These are phyloP conservation scores for Colletotrichum liriopes DNA, from an alignment of 2,329 filamentous ascomycete species.

Conservation along the genomic window DNA sequence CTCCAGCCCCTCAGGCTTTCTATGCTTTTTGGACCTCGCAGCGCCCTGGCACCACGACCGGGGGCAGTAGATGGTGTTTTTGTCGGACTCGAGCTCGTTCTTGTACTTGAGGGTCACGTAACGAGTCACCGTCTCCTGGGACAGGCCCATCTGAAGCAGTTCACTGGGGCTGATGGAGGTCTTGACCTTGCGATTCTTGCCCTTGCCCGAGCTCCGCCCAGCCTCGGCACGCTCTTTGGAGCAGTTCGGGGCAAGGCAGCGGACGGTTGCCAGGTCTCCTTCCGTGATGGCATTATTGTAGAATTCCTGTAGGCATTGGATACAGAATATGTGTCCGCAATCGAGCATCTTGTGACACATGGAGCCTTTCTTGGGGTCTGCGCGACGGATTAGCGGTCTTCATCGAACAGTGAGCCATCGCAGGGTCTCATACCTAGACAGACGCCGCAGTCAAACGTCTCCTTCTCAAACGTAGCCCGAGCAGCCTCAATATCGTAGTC, in stretches of 20 bases:
- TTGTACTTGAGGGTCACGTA: conserved; percentile 95
- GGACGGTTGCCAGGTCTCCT: conserved; percentile 84
- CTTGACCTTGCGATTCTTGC: conserved; percentile 71
- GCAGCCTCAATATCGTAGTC: conserved; percentile 85
- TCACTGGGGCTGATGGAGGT: conserved; percentile 85
- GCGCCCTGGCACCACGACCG: conserved; percentile 93
- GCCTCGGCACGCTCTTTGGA: conserved; percentile 71
- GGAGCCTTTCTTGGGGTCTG: conserved; percentile 89
- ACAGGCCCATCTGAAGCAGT: conserved; percentile 82
- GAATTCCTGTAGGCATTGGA: conserved; percentile 88
- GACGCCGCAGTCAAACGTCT: conserved; percentile 89
- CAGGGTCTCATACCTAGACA: conserved; percentile 73
- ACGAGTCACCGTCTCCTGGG: conserved; percentile 81
- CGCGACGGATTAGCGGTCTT: conserved; percentile 43
- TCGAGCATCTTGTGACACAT: conserved; percentile 86
- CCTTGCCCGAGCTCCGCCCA: conserved; percentile 46
- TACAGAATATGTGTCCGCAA: conserved; percentile 94
- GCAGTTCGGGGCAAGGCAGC: conserved; percentile 86
- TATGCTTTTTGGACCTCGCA: conserved; percentile 81
- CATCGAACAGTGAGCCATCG: neutral
- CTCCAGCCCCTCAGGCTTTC: conserved; percentile 78
- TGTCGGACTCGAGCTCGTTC: conserved; percentile 91
- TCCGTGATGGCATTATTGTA: conserved; percentile 91
- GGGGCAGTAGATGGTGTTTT: conserved; percentile 93
- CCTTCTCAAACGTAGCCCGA: conserved; percentile 82